phyloP scores from a whole-genome alignment of 768 basidiomycete genomes.

The Lactarius tabidus region DNA sequence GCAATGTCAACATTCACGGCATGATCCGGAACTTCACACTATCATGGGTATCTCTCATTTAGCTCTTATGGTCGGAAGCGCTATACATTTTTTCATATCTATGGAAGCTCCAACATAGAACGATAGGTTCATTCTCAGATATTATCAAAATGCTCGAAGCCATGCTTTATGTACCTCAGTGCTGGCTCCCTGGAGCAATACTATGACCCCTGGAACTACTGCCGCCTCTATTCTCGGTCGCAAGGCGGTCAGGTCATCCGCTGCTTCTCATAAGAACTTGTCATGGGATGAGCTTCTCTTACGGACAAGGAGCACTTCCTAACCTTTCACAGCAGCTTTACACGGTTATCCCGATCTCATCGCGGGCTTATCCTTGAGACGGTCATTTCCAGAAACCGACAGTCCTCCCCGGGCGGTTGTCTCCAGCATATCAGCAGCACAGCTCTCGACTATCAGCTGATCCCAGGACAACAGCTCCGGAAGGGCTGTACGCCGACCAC shows the following conservation, averaged over 20 bases:
- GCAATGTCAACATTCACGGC: not conserved
- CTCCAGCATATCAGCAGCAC: not conserved
- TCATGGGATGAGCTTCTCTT: constrained; percentile 7
- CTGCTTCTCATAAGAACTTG: not conserved
- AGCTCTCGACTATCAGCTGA: not conserved
- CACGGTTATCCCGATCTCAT: not conserved
- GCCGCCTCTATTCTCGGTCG: not conserved
- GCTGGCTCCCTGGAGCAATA: not conserved
- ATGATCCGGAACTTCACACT: not conserved
- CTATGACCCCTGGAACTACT: not conserved
- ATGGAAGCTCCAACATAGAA: not conserved
- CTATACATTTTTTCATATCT: not conserved
- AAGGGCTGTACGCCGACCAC: not conserved
- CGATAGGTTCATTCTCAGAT: not conserved
- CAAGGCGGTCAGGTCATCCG: not conserved
- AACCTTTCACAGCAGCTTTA: constrained; percentile 1
- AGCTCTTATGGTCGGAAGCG: constrained; percentile 1
- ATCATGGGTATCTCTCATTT: constrained; percentile 3
- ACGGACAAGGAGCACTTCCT: not conserved
- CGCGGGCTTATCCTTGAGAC: not conserved
- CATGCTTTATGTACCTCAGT: not conserved
- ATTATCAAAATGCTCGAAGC: not conserved
- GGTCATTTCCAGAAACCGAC: not conserved
- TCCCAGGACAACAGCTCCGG: not conserved
- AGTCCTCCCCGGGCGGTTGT: not conserved